Evolutionary conservation across 2,329 filamentous ascomycete species (phyloP), one percentile per base, ranked within the genome.

Genomic region (Knoxdaviesia proteae): DNA sequence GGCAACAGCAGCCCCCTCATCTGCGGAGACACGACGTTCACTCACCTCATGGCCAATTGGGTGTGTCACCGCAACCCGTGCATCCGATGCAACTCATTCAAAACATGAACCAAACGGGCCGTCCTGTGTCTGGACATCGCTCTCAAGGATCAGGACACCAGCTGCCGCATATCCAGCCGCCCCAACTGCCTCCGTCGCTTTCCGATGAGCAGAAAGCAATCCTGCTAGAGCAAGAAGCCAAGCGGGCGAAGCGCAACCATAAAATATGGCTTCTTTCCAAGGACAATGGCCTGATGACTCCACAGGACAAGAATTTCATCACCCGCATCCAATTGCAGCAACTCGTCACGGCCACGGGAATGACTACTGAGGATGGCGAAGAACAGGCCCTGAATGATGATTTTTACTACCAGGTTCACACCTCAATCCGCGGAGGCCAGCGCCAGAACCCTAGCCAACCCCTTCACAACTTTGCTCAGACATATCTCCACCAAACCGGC

Each of bases 231-330:
- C 87, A 94, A 57, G 90, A 98, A 58, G 87, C 87, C 0, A 90
- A 87, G 61, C 77, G 90, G 41, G 87, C 90, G 5, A 98, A 98
- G 67, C 76, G 90, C 37, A 96, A 98, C 55, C 88, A 96, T 64
- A 98, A 98, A 66, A 96, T 98, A 47, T 88, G 87, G 62, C 67
- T 92, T 37, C 64, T 94, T 42, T 93, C 84, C 30, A 86, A 84
- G 61, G 86, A 93, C 53, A 98, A 98, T 54, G 90, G 90, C 30
- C 63, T 98, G 47, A 98, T 98, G 90, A 98, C 90, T 4, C 90
- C 90, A 0, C 88, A 96, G 56, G 90, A 98, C 61, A 98, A 98
- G 68, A 98, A 94, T 57, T 98, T 96, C 61, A 94, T 98, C 50
- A 96, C 90, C 5, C 78, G 90, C 11, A 98, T 98, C 49, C 90